phyloP scores from a whole-genome alignment of 352 stramenopile species.

The Peronospora destructor region DNA sequence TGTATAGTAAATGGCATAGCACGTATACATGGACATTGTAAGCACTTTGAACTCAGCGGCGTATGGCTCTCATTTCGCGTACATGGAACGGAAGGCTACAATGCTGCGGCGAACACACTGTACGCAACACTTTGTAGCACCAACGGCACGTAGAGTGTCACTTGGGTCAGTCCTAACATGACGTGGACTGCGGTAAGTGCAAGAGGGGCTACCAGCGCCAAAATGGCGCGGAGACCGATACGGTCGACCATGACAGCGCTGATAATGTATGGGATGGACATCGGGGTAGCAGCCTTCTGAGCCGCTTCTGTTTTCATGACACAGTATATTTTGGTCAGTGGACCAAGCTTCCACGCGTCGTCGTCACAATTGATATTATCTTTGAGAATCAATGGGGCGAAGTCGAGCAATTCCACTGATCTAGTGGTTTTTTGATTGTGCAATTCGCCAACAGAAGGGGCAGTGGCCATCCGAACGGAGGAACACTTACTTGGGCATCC shows the following conservation, averaged over 20 bases:
- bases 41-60: slow-evolving; percentile 2
- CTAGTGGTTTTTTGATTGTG: slow-evolving; percentile 49
- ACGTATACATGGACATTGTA: neutral
- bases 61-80: slow-evolving; percentile 4
- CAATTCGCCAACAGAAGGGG: slow-evolving; percentile 64
- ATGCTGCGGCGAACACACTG: slow-evolving; percentile 86
- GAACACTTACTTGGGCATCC: slow-evolving; percentile 47
- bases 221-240: slow-evolving; percentile 74
- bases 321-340: slow-evolving; percentile 54
- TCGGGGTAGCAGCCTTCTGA: slow-evolving; percentile 69
- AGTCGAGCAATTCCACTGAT: slow-evolving; percentile 55
- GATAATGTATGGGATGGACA: slow-evolving; percentile 91
- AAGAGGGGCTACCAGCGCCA: slow-evolving; percentile 71
- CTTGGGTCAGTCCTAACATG: slow-evolving; percentile 66
- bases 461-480: slow-evolving; percentile 68
- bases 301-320: slow-evolving; percentile 54
- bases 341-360: slow-evolving; percentile 58
- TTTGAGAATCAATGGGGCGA: slow-evolving; percentile 55
- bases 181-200: slow-evolving; percentile 81
- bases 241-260: slow-evolving; percentile 87
- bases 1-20: neutral
- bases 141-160: slow-evolving; percentile 79
- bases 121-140: slow-evolving; percentile 89
- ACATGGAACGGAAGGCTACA: slow-evolving; percentile 89
- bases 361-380: slow-evolving; percentile 76